Evolutionary conservation across 495 filamentous ascomycete genomes (phyloP).

Genomic region (Penicillium macrosclerotiorum): DNA sequence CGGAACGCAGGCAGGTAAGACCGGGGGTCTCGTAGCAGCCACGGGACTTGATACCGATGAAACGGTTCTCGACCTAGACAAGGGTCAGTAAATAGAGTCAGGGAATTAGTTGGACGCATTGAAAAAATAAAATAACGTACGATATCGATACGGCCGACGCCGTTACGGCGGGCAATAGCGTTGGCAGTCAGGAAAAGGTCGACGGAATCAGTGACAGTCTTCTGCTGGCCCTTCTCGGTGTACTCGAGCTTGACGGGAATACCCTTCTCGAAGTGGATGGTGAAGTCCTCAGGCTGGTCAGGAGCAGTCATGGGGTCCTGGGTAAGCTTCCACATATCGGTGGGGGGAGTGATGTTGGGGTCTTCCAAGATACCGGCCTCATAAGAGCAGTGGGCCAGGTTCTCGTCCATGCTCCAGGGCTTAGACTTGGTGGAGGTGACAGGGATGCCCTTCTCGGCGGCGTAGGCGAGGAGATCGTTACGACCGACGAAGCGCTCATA

Average conservation of each 20-base stretch:
- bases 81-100: background rate
- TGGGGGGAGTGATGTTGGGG: slow-evolving; percentile 57
- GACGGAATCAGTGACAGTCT: slow-evolving; percentile 70
- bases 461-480: slow-evolving; percentile 86
- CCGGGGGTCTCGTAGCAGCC: slow-evolving; percentile 88
- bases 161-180: slow-evolving; percentile 70
- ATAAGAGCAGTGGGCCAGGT: slow-evolving; percentile 88
- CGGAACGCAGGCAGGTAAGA: slow-evolving; percentile 69
- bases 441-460: slow-evolving; percentile 72
- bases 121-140: slow-evolving; percentile 45
- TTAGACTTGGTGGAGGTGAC: slow-evolving; percentile 84
- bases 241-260: slow-evolving; percentile 70
- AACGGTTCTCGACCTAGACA: slow-evolving; percentile 67
- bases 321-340: slow-evolving; percentile 84
- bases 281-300: slow-evolving; percentile 72
- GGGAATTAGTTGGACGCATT: background rate
- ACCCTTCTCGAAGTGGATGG: slow-evolving; percentile 80
- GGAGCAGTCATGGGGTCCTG: slow-evolving; percentile 74
- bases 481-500: slow-evolving; percentile 79
- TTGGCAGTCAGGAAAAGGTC: slow-evolving; percentile 81
- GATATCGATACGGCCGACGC: slow-evolving; percentile 88
- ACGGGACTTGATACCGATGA: slow-evolving; percentile 82
- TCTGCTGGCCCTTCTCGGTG: slow-evolving; percentile 44
- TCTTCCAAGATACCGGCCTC: slow-evolving; percentile 71
- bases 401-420: slow-evolving; percentile 81